A percentile compares a stretch with the other conserved stretches of the same genome.
These are phyloP conservation scores for Pleurotus cornucopiae DNA, from an alignment of 768 basidiomycete species.

Conservation along the genomic window DNA sequence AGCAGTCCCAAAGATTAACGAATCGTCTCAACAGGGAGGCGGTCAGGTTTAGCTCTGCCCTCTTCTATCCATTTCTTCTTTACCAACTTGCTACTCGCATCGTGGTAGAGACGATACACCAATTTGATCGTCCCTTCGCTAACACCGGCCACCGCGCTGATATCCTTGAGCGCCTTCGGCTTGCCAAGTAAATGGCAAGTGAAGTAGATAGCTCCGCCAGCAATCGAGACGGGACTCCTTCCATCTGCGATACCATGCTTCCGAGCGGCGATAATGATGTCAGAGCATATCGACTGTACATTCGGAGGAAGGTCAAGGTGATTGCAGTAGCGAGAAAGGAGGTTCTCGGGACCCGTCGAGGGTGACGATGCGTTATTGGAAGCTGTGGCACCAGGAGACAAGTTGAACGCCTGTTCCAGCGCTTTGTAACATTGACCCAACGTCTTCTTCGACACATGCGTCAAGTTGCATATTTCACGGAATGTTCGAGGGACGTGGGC, in stretches of 20 bases:
- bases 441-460: slow-evolving; percentile 91
- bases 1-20: background rate
- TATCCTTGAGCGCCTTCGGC: slow-evolving; percentile 74
- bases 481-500: slow-evolving; percentile 95
- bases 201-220: slow-evolving; percentile 95
- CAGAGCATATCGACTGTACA: slow-evolving; percentile 78
- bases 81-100: slow-evolving; percentile 71
- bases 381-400: slow-evolving; percentile 76
- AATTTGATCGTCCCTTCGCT: slow-evolving; percentile 94
- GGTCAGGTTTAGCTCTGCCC: slow-evolving; percentile 58
- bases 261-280: slow-evolving; percentile 78
- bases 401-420: slow-evolving; percentile 83
- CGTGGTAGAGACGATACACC: slow-evolving; percentile 78
- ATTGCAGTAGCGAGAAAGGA: slow-evolving; percentile 92
- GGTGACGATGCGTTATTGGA: slow-evolving; percentile 36
- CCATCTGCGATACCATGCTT: slow-evolving; percentile 90
- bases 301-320: slow-evolving; percentile 82
- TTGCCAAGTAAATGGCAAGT: slow-evolving; percentile 79
- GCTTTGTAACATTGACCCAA: slow-evolving; percentile 93
- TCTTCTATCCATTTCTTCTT: slow-evolving; percentile 85
- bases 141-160: slow-evolving; percentile 87
- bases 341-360: slow-evolving; percentile 72
- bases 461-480: slow-evolving; percentile 91
- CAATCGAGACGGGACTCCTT: slow-evolving; percentile 94
- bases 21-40: slow-evolving; percentile 32